Base-by-base conservation (phyloP, 441 rosid species). In the Gossypium trilobum region DNA sequence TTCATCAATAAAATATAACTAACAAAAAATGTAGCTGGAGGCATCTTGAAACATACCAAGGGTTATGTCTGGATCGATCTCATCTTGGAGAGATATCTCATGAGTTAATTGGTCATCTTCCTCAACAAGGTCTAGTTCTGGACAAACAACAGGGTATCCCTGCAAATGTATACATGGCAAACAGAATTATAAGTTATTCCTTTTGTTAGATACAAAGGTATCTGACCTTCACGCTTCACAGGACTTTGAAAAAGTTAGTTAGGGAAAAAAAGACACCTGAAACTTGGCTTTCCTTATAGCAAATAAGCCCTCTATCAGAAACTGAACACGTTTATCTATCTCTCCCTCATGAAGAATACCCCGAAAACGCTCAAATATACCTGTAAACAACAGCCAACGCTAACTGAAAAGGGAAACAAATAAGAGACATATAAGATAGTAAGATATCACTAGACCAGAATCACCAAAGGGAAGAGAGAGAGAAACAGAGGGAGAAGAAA, bases 271-370 rank as follows among this genome's bases (percentile, higher is more conserved):
- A 73, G n/a, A 57, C 73, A 89, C 98, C 96, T 91, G 96, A 82
- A 92, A 92, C 52, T 89, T 92, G 27, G 94, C 97, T 76, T 86
- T 91, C 79, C 97, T 82, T 50, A 80, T 71, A 14, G 96, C 94
- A 85, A 88, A 91, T 44, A 95, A 84, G 46, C 93, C 92, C 87
- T 95, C 97, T 58, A 92, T 89, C 82, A 92, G 76, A 78, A 83
- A 95, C 54, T 95, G 97, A 55, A 92, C 97, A 20, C 99, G 80
- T 81, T 92, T 90, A 77, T 95, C 97, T 33, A 92, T 95, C 80
- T 95, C 96, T 78, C 97, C 99, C 81, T 95, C 97, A 72, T 91
- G 97, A 67, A 95, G 90, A 68, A 94, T 94, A 19, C 94, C 95
- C 56, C 91, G 95, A 73, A 94, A 94, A 62, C 96, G 87, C 78